These are phyloP conservation scores for Discostella pseudostelligera DNA, from an alignment of 108 stramenopile species.

Conservation along the genomic window DNA sequence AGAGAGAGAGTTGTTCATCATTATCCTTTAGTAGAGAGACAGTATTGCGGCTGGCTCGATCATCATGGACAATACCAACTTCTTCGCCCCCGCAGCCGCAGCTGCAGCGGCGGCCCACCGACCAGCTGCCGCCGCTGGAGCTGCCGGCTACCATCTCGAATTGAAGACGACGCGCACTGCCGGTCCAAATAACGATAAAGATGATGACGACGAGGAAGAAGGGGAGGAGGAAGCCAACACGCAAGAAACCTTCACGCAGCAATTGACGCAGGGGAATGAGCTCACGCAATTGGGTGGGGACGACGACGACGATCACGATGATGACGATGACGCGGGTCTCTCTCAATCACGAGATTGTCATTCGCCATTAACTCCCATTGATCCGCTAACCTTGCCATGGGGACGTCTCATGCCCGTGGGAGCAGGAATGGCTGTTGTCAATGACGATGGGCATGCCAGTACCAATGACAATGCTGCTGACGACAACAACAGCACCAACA, in stretches of 20 bases:
- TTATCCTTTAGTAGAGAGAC: too few relatives aligned
- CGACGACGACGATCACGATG: conserved; percentile 22
- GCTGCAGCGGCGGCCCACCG: too few relatives aligned
- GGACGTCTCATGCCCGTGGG: conserved; percentile 62
- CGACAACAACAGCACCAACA: background rate
- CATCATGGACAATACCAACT: too few relatives aligned
- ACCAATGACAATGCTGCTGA: background rate
- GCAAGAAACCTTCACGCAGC: conserved; percentile 23
- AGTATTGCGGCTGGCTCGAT: too few relatives aligned
- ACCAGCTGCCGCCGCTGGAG: too few relatives aligned
- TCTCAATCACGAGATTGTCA: background rate
- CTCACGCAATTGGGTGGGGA: conserved; percentile 34
- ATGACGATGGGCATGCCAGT: background rate
- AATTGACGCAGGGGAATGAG: conserved; percentile 26
- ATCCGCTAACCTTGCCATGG: conserved; percentile 61
- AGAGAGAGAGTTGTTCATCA: too few relatives aligned
- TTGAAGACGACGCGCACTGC: too few relatives aligned
- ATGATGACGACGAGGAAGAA: too few relatives aligned
- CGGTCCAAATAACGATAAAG: too few relatives aligned
- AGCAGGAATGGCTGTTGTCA: background rate
- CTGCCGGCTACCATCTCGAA: too few relatives aligned
- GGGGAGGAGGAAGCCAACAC: background rate
- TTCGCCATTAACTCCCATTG: conserved; percentile 38
- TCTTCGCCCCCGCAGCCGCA: too few relatives aligned
- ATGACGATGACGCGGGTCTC: background rate